A percentile compares a stretch with the other conserved stretches of the same genome.
Conservation (phyloP, 2,329 filamentous ascomycete genomes). For the Amylocarpus encephaloides region DNA sequence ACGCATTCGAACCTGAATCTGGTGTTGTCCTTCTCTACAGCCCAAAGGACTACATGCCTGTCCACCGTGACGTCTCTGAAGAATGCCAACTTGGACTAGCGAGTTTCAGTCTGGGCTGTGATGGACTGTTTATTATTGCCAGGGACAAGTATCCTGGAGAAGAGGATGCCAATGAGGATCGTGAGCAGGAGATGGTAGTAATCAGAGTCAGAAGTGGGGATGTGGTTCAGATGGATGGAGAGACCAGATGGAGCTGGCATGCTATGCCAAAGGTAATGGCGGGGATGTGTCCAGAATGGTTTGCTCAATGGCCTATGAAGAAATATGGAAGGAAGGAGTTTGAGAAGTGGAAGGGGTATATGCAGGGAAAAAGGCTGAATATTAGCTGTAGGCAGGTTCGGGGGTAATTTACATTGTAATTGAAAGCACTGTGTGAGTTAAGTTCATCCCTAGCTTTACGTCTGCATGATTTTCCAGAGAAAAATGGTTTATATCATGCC, state of each 20-base stretch:
- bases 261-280: conserved; percentile 83
- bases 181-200: conserved; percentile 38
- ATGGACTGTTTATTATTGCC: conserved; percentile 80
- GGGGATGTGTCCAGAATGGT: conserved; percentile 68
- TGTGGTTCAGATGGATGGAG: conserved; percentile 80
- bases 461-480: no score
- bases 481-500: no score
- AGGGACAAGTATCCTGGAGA: conserved; percentile 34
- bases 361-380: conserved; percentile 81
- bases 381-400: conserved; percentile 90
- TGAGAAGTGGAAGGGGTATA: conserved; percentile 77
- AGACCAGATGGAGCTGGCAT: conserved; percentile 87
- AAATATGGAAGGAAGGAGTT: conserved; percentile 33
- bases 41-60: conserved; percentile 81
- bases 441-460: no score
- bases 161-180: conserved; percentile 22
- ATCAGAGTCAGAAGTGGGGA: conserved; percentile 77
- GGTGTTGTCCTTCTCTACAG: conserved; percentile 92
- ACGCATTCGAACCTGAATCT: conserved; percentile 66
- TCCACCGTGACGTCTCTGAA: conserved; percentile 91
- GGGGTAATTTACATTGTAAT: conserved; percentile 13
- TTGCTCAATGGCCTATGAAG: conserved; percentile 66
- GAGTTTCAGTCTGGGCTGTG: conserved; percentile 83
- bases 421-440: background rate
- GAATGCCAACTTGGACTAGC: conserved; percentile 70